These are phyloP conservation scores for Cryptococcus maquisensis DNA, from an alignment of 1,284 basidiomycete genomes.

Conservation along the genomic window DNA sequence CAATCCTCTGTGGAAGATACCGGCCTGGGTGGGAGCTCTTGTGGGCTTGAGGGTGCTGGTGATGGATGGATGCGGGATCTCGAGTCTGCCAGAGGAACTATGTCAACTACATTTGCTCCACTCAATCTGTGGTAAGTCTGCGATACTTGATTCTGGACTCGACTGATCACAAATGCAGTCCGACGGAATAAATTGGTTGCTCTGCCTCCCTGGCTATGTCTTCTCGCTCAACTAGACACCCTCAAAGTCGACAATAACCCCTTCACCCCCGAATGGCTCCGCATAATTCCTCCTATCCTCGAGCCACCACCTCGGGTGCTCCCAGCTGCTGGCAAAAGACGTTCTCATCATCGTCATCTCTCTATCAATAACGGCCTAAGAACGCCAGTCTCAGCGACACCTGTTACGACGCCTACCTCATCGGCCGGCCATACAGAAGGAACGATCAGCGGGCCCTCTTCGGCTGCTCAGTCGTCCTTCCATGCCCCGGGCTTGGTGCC, in stretches of 20 bases:
- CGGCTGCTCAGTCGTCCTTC: conserved; percentile 19
- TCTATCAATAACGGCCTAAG: conserved; percentile 15
- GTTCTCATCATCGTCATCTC: conserved; percentile 15
- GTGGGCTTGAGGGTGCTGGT: conserved; percentile 76
- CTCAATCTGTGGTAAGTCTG: conserved; percentile 65
- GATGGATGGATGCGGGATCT: conserved; percentile 79
- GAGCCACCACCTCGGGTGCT: conserved; percentile 10
- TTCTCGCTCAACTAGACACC: conserved; percentile 74
- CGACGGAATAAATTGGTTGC: conserved; percentile 81
- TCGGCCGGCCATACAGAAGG: not conserved
- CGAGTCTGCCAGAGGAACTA: conserved; percentile 65
- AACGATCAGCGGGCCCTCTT: conserved; percentile 9
- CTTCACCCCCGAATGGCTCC: conserved; percentile 85
- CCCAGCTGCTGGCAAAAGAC: conserved; percentile 1
- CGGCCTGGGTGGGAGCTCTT: conserved; percentile 73
- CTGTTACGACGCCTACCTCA: conserved; percentile 14
- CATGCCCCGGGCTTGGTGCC: conserved; percentile 14
- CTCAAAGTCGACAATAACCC: conserved; percentile 89
- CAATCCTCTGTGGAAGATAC: conserved; percentile 80
- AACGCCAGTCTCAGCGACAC: conserved; percentile 19
- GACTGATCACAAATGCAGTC: conserved; percentile 22
- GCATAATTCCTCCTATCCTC: conserved; percentile 68
- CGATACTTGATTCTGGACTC: conserved; percentile 2
- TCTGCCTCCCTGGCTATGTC: conserved; percentile 90
- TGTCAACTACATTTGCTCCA: conserved; percentile 68